Conservation (phyloP, 164 flowering plant genomes). For the Piper betle region DNA sequence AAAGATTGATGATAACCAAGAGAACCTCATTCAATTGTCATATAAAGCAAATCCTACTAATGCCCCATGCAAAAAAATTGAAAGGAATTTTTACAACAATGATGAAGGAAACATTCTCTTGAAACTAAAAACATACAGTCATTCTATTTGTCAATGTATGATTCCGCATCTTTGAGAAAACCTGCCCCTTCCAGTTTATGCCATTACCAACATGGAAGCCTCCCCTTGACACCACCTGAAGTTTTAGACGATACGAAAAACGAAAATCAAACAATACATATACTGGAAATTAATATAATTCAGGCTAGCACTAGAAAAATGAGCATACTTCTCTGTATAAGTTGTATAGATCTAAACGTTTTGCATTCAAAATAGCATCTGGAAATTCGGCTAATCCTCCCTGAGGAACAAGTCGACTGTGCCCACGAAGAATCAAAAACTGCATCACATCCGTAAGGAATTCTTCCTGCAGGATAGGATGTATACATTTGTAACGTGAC, state of each 20-base stretch:
- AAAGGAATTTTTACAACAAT: too few species aligned
- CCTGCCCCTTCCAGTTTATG: slow-evolving; percentile 99
- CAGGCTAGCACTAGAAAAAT: not conserved
- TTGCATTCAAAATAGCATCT: slow-evolving; percentile 93
- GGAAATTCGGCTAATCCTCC: slow-evolving; percentile 98
- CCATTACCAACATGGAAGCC: slow-evolving; percentile 99
- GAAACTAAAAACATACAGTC: slow-evolving; percentile 52
- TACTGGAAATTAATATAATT: not conserved
- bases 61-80: not conserved
- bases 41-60: not conserved
- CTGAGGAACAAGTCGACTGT: slow-evolving; percentile 87
- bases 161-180: slow-evolving; percentile 98
- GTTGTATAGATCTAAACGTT: slow-evolving; percentile 91
- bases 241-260: not conserved
- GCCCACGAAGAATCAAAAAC: slow-evolving; percentile 83
- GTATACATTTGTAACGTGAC: not conserved
- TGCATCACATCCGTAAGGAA: slow-evolving; percentile 97
- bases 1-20: too few species aligned
- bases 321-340: slow-evolving; percentile 77
- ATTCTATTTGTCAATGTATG: slow-evolving; percentile 86
- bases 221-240: slow-evolving; percentile 94
- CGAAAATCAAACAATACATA: not conserved
- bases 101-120: not conserved
- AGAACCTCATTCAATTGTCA: too few species aligned
- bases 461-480: slow-evolving; percentile 55